Evolutionary conservation across 148 eudicot genomes (phyloP).

Genomic region (Beta vulgaris): DNA sequence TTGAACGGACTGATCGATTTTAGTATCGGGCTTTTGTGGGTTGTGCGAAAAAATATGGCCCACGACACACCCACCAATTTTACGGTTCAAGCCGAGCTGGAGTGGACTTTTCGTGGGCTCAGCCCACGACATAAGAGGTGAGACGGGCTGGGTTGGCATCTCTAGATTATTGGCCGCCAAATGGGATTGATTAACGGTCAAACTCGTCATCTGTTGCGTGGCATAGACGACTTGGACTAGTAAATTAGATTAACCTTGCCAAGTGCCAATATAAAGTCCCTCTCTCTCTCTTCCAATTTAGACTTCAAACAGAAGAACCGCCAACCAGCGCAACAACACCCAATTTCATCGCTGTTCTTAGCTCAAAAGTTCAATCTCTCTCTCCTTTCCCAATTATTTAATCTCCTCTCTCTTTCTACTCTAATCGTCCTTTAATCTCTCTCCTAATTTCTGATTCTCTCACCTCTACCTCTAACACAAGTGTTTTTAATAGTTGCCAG

Average conservation of each 20-base stretch:
- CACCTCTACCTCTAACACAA: not conserved
- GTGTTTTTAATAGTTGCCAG: not conserved
- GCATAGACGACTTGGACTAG: not conserved
- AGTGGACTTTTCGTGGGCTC: too few species aligned
- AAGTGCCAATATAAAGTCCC: not conserved
- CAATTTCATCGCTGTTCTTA: slow-evolving; percentile 13
- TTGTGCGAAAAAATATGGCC: too few species aligned
- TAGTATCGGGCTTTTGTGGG: too few species aligned
- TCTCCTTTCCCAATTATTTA: not conserved
- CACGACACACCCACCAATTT: too few species aligned
- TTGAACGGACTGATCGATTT: too few species aligned
- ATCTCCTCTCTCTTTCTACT: not conserved
- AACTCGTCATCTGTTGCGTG: not conserved
- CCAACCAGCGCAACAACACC: slow-evolving; percentile 11
- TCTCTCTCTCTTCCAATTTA: not conserved
- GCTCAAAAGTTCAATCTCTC: not conserved
- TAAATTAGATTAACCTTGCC: not conserved
- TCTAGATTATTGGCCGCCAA: slow-evolving; percentile 14
- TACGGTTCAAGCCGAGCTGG: too few species aligned
- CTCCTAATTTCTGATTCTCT: not conserved
- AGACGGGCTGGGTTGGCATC: too few species aligned
- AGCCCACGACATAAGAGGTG: too few species aligned
- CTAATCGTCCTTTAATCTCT: not conserved
- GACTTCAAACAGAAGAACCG: not conserved
- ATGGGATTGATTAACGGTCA: not conserved